A percentile compares a stretch with the other conserved stretches of the same genome.
Evolutionary conservation across 306 rosid genomes (phyloP).

Genomic region (Mimosa pudica): DNA sequence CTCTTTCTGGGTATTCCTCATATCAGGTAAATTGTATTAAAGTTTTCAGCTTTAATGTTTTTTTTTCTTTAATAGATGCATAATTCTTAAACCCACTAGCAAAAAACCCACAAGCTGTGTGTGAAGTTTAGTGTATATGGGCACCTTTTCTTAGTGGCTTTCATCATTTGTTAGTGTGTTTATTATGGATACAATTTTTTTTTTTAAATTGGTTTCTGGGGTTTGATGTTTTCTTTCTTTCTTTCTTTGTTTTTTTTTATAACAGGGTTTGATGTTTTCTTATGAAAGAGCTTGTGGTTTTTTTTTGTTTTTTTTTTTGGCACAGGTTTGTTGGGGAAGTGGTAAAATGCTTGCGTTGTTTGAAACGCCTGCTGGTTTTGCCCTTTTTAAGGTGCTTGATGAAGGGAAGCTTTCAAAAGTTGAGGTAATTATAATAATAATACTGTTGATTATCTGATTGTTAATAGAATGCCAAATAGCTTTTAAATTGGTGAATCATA

Average conservation of each 20-base stretch:
- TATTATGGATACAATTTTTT: not conserved
- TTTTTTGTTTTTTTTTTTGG: not conserved
- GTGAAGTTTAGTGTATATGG: not conserved
- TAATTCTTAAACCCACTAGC: not conserved
- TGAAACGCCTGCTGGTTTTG: slow-evolving; percentile 67
- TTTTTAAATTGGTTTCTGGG: not conserved
- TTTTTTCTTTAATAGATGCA: not conserved
- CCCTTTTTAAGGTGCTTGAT: slow-evolving; percentile 68
- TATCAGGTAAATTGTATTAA: not conserved
- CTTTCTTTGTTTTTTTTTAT: too few species aligned
- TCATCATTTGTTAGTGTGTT: not conserved
- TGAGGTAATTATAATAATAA: slow-evolving; percentile 44
- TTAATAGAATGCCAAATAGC: not conserved
- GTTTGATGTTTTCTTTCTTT: not conserved
- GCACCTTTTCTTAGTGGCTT: not conserved
- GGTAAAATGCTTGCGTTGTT: slow-evolving; percentile 59
- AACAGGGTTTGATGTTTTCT: not conserved
- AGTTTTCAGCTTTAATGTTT: not conserved
- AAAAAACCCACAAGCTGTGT: not conserved
- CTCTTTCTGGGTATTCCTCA: not conserved
- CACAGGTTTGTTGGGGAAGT: slow-evolving; percentile 30
- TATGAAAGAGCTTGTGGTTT: not conserved
- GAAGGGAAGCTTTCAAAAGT: slow-evolving; percentile 70
- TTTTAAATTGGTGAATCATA: too few species aligned
- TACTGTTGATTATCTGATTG: not conserved